These are phyloP conservation scores for Lagerstroemia speciosa DNA, from an alignment of 345 rosid species.

Conservation along the genomic window DNA sequence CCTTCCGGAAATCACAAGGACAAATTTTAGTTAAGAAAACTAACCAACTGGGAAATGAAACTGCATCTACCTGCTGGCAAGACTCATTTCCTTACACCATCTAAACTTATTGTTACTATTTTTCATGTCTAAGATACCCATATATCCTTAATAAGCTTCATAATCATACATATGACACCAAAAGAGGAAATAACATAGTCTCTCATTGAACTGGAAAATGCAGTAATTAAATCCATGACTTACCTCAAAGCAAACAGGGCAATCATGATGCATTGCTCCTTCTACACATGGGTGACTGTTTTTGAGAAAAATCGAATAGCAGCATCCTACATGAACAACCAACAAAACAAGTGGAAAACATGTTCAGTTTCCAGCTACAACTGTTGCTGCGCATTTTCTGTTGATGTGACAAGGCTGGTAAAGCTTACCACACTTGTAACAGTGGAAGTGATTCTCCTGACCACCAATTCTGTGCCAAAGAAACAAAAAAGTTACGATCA, in stretches of 20 bases:
- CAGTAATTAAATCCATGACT: background rate
- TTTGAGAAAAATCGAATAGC: conserved; percentile 62
- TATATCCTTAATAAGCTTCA: no score
- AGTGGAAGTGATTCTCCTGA: conserved; percentile 77
- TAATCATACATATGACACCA: background rate
- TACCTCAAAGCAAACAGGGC: conserved; percentile 95
- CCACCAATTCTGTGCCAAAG: conserved; percentile 67
- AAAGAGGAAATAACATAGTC: background rate
- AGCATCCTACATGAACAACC: conserved; percentile 47
- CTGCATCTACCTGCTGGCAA: no score
- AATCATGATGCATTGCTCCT: conserved; percentile 97
- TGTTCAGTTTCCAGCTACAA: background rate
- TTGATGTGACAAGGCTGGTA: background rate
- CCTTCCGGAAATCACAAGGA: background rate
- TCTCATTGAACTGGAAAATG: no score
- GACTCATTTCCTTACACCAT: no score
- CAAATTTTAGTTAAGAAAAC: no score
- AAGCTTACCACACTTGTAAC: conserved; percentile 75
- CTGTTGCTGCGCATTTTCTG: background rate
- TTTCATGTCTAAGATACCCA: background rate
- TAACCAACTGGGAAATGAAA: no score
- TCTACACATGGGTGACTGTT: conserved; percentile 85
- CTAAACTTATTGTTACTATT: background rate
- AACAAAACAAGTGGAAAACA: background rate
- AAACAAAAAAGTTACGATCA: background rate